A percentile compares a stretch with the other conserved stretches of the same genome.
Conservation (phyloP, 345 rosid species). For the Acer campestre region DNA sequence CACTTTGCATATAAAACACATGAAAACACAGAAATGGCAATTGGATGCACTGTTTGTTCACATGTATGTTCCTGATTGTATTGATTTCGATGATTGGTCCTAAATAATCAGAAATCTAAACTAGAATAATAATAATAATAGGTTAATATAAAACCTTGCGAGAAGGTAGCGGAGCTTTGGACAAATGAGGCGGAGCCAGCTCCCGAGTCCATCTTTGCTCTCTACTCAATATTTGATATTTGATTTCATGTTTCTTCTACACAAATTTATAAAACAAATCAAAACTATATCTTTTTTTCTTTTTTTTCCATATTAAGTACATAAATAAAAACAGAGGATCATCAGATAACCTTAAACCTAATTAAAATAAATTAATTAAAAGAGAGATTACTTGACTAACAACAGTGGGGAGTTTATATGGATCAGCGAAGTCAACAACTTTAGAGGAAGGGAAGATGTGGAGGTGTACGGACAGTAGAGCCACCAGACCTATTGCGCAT, state of each 20-base stretch:
- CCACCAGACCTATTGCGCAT: slow-evolving; percentile 49
- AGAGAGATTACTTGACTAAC: slow-evolving; percentile 28
- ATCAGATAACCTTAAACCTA: slow-evolving; percentile 1
- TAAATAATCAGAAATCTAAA: neutral
- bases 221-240: slow-evolving; percentile 36
- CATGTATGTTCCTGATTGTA: neutral
- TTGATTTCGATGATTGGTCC: neutral
- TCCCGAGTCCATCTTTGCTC: slow-evolving; percentile 57
- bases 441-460: slow-evolving; percentile 55
- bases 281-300: neutral
- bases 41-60: too few relatives aligned
- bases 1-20: neutral
- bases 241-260: slow-evolving; percentile 46
- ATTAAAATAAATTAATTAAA: neutral
- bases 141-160: slow-evolving; percentile 47
- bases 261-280: slow-evolving; percentile 11
- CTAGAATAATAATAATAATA: neutral
- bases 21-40: neutral
- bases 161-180: slow-evolving; percentile 45
- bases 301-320: neutral
- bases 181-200: slow-evolving; percentile 52
- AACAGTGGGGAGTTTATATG: slow-evolving; percentile 40
- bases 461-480: slow-evolving; percentile 54
- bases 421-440: slow-evolving; percentile 47
- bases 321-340: neutral